Evolutionary conservation across 2,329 filamentous ascomycete species (phyloP).

Genomic region (Penicillium frequentans): DNA sequence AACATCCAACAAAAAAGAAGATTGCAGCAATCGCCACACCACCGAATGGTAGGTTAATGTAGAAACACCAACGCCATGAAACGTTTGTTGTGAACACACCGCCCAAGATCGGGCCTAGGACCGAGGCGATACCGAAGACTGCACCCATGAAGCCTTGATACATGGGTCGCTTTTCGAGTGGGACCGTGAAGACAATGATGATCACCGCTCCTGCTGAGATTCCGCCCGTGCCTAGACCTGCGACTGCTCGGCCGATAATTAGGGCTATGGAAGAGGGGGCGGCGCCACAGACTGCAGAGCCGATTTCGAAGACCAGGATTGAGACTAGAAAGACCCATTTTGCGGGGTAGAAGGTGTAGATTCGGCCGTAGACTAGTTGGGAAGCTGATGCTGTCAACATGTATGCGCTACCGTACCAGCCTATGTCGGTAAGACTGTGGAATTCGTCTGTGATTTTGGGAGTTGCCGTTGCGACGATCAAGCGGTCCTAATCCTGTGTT

Average conservation of each 20-base stretch:
- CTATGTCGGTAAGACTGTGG: slow-evolving; percentile 41
- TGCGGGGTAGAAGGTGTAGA: slow-evolving; percentile 36
- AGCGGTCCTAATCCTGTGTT: background rate
- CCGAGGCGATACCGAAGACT: slow-evolving; percentile 34
- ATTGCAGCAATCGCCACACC: slow-evolving; percentile 22
- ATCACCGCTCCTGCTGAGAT: slow-evolving; percentile 30
- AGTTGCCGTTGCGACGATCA: slow-evolving; percentile 41
- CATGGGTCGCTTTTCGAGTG: slow-evolving; percentile 30
- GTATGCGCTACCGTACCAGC: slow-evolving; percentile 45
- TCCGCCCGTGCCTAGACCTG: slow-evolving; percentile 32
- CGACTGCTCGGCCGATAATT: slow-evolving; percentile 37
- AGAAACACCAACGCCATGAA: slow-evolving; percentile 49
- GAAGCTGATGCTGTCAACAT: slow-evolving; percentile 39
- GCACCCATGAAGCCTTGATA: slow-evolving; percentile 36
- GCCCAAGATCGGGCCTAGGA: slow-evolving; percentile 40
- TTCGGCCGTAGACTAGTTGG: slow-evolving; percentile 36
- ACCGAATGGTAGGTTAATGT: slow-evolving; percentile 29
- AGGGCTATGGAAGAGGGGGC: slow-evolving; percentile 31
- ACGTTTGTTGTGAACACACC: slow-evolving; percentile 48
- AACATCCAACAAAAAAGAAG: slow-evolving; percentile 21
- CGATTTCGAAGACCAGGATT: slow-evolving; percentile 38
- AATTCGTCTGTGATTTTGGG: slow-evolving; percentile 45
- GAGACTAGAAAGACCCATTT: slow-evolving; percentile 37
- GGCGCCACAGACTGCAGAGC: slow-evolving; percentile 34
- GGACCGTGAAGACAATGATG: slow-evolving; percentile 34